phyloP scores from a whole-genome alignment of 495 filamentous ascomycete genomes.

The Tuber indicum region DNA sequence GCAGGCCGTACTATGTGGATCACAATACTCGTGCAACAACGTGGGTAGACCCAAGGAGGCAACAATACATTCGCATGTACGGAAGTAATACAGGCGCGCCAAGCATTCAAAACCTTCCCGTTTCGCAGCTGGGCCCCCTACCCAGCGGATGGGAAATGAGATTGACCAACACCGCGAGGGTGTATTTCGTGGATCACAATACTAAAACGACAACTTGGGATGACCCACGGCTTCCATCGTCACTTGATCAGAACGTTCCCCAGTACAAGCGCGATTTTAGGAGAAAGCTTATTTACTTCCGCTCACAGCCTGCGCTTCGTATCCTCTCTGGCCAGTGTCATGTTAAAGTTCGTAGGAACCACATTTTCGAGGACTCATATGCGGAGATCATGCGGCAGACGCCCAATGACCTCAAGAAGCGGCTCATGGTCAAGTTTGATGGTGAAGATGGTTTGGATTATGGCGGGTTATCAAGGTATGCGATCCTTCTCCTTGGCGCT shows the following conservation, averaged over 20 bases:
- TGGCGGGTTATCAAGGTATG: slow-evolving; percentile 82
- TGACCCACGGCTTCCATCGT: slow-evolving; percentile 89
- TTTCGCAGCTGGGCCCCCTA: slow-evolving; percentile 92
- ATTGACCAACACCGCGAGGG: slow-evolving; percentile 91
- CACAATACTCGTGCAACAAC: slow-evolving; percentile 98
- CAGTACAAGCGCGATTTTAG: slow-evolving; percentile 99
- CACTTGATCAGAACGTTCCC: slow-evolving; percentile 94
- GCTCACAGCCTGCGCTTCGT: slow-evolving; percentile 90
- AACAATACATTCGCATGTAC: slow-evolving; percentile 98
- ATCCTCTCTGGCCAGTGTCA: slow-evolving; percentile 96
- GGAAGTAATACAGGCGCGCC: slow-evolving; percentile 57
- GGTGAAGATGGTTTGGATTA: slow-evolving; percentile 98
- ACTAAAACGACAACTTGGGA: slow-evolving; percentile 99
- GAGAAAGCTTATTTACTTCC: slow-evolving; percentile 97
- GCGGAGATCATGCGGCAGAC: slow-evolving; percentile 96
- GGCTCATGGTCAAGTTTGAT: slow-evolving; percentile 99
- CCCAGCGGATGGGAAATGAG: slow-evolving; percentile 99
- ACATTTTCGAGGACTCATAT: slow-evolving; percentile 98
- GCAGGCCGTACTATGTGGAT: slow-evolving; percentile 94
- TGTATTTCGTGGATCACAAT: slow-evolving; percentile 99
- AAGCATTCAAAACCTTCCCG: slow-evolving; percentile 93
- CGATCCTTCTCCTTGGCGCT: background rate
- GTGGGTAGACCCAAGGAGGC: slow-evolving; percentile 96
- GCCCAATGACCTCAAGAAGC: slow-evolving; percentile 93
- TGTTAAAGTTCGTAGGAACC: slow-evolving; percentile 90